A percentile compares a stretch with the other conserved stretches of the same genome.
These are phyloP conservation scores for Lophiotrema nucula DNA, from an alignment of 495 filamentous ascomycete genomes.

Conservation along the genomic window DNA sequence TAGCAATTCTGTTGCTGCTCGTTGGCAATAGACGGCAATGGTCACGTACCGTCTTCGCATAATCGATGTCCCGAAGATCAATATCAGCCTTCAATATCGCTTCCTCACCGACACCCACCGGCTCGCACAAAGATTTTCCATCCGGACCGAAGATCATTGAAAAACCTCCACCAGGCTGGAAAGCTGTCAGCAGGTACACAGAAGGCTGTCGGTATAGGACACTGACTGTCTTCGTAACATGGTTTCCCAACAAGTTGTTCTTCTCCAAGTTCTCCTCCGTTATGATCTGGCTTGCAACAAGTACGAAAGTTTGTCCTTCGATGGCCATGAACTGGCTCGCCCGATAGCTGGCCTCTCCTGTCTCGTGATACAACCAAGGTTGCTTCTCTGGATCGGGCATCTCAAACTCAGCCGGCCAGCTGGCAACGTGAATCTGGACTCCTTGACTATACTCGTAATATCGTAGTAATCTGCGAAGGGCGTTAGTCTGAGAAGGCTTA, in stretches of 20 bases:
- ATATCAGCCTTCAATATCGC: conserved; percentile 41
- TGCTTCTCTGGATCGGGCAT: conserved; percentile 36
- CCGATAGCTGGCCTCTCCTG: conserved; percentile 31
- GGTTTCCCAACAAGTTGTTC: conserved; percentile 34
- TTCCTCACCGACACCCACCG: conserved; percentile 32
- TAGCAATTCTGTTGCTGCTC: background rate
- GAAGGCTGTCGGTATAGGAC: background rate
- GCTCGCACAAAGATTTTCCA: conserved; percentile 34
- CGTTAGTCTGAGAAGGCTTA: background rate
- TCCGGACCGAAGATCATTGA: conserved; percentile 42
- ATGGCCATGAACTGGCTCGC: conserved; percentile 27
- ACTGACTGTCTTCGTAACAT: conserved; percentile 29
- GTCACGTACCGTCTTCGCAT: conserved; percentile 26
- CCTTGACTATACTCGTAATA: conserved; percentile 41
- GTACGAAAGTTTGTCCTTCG: conserved; percentile 23
- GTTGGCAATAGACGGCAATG: background rate
- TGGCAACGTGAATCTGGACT: conserved; percentile 43
- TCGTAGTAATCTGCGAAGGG: conserved; percentile 27
- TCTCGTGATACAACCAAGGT: conserved; percentile 34
- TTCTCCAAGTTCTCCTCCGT: conserved; percentile 32
- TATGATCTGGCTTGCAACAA: conserved; percentile 26
- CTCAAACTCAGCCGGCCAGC: conserved; percentile 36
- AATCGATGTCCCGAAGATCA: conserved; percentile 37
- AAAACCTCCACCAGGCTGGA: conserved; percentile 36
- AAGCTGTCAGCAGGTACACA: background rate